These are phyloP conservation scores for Nicotiana knightiana DNA, from an alignment of 257 asterid genomes.

Conservation along the genomic window DNA sequence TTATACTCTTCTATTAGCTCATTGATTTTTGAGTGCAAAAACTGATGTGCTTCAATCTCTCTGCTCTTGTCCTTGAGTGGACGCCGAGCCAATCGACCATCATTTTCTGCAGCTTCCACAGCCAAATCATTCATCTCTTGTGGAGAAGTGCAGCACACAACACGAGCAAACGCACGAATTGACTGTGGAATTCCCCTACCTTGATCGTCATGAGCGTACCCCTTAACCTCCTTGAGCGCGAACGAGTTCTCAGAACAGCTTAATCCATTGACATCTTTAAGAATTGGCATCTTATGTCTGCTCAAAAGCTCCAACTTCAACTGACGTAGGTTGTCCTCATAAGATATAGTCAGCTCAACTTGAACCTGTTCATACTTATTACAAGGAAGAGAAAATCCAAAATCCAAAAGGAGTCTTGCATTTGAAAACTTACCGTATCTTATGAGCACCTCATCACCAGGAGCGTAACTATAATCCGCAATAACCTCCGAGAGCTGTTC, in stretches of 20 bases:
- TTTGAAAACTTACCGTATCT: conserved; percentile 73
- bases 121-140: conserved; percentile 55
- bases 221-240: conserved; percentile 56
- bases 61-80: conserved; percentile 54
- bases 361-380: conserved; percentile 61
- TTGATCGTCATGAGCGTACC: conserved; percentile 20
- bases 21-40: conserved; percentile 40
- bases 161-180: conserved; percentile 78
- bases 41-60: conserved; percentile 68
- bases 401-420: conserved; percentile 69
- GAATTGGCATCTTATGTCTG: conserved; percentile 30
- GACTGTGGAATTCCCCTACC: conserved; percentile 89
- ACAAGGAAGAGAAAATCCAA: conserved; percentile 61
- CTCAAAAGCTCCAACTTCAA: conserved; percentile 59
- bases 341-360: conserved; percentile 47
- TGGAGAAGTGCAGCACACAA: conserved; percentile 47
- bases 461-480: conserved; percentile 61
- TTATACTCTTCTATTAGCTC: conserved; percentile 35
- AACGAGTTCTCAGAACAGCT: conserved; percentile 42
- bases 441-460: conserved; percentile 60
- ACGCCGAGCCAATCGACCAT: conserved; percentile 73
- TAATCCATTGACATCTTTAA: conserved; percentile 42
- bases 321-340: conserved; percentile 38
- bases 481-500: conserved; percentile 58
- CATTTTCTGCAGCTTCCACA: conserved; percentile 50